Evolutionary conservation across 2,329 filamentous ascomycete species (phyloP).

Genomic region (Ustilaginoidea virens): DNA sequence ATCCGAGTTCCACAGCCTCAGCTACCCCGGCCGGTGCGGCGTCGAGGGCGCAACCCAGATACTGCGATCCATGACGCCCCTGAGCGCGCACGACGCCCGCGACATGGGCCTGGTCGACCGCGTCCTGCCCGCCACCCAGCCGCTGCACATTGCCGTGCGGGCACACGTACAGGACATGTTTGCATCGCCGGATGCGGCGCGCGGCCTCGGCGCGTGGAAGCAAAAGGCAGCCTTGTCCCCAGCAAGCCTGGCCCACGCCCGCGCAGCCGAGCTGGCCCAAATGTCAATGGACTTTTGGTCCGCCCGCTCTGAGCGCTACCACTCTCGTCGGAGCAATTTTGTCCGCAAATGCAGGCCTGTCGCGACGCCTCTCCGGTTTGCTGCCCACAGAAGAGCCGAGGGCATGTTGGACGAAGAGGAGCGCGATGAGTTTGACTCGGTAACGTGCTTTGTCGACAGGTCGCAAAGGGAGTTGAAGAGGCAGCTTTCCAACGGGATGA

Average conservation of each 20-base stretch:
- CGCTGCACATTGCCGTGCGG: constrained; percentile 19
- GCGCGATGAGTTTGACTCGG: constrained; percentile 19
- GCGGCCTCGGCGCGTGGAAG: constrained; percentile 16
- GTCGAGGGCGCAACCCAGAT: constrained; percentile 13
- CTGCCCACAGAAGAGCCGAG: constrained; percentile 16
- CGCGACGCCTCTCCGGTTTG: constrained; percentile 23
- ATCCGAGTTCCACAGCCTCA: constrained; percentile 26
- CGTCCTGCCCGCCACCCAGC: constrained; percentile 17
- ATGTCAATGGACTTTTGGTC: constrained; percentile 28
- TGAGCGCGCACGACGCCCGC: constrained; percentile 21
- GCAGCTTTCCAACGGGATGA: constrained; percentile 4
- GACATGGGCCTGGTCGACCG: constrained; percentile 22
- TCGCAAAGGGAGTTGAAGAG: background rate
- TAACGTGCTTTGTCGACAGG: constrained; percentile 7
- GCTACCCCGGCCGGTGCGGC: constrained; percentile 22
- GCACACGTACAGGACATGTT: constrained; percentile 17
- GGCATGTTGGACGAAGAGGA: constrained; percentile 17
- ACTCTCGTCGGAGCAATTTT: constrained; percentile 21
- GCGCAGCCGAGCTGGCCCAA: constrained; percentile 21
- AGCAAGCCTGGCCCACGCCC: constrained; percentile 15
- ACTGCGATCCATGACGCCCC: constrained; percentile 21
- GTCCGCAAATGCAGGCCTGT: constrained; percentile 22
- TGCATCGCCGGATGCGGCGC: background rate
- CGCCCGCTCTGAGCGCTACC: constrained; percentile 19
- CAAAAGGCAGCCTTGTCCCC: constrained; percentile 16